Base-by-base conservation (phyloP, 805 yeast genomes). In the Lipomyces orientalis region DNA sequence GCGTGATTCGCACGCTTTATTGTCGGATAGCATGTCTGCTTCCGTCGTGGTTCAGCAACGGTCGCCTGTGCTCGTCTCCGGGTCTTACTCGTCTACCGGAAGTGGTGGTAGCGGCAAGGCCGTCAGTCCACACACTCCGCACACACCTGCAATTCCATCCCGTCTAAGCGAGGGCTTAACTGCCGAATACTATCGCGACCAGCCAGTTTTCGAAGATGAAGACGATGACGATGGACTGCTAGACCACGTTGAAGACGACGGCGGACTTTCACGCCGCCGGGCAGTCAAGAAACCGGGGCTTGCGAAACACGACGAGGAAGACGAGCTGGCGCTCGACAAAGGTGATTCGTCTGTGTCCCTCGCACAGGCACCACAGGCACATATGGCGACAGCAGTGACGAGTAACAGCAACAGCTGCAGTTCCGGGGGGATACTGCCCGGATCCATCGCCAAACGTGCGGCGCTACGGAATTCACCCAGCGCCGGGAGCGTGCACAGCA, bases 61-160 rank as follows among this genome's bases (percentile, higher is more conserved):
- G 31, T 55, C 67, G 37, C 64, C 65, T 57, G 60, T 37, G 65
- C 49, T 55, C 10, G 55, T 54, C 25, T 60, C 56, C n/a, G 66
- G 65, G 61, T 49, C 62, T 31, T 61, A 51, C 22, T 64, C 67
- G n/a, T 60, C 60, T 22, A 58, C 61, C 29, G 67, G 64, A 54
- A 57, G 62, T 33, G 56, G 59, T 31, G 35, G 63, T n/a, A 60
- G 65, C 67, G 61, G 33, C 54, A 64, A 55, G 39, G 54, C 55
- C 64, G 70, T 55, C 35, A 68, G 64, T 34, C 75, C 54, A 25
- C 61, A 54, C 35, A 65, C 68, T 10, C 73, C 69, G 6, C 76
- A 78, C 64, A 71, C 75, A 3, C 81, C 81, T 1, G 72, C 76
- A n/a, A 70, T 75, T 54, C 80, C 81, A 19, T 78, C 81, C 8